These are phyloP conservation scores for Spirogloea muscicola DNA, from an alignment of 139 green algal genomes.

Conservation along the genomic window DNA sequence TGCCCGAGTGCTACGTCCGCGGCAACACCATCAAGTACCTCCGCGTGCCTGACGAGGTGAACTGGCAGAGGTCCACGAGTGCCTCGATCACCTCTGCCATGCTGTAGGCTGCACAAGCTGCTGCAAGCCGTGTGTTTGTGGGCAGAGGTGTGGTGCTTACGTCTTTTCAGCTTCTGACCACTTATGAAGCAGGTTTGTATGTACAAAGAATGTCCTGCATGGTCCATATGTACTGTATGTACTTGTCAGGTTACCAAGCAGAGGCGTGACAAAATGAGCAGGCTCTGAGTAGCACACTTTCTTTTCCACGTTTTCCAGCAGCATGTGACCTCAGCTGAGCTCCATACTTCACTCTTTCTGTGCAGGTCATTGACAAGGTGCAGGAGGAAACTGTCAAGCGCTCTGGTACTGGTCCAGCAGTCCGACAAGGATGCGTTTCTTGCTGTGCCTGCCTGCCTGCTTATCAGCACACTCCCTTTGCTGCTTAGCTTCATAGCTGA, in stretches of 20 bases:
- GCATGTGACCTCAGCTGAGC: no score
- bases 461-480: no score
- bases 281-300: no score
- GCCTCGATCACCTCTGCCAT: neutral
- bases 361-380: constrained; percentile 81
- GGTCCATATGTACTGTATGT: no score
- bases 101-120: neutral
- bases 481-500: neutral
- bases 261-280: no score
- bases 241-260: no score
- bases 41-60: constrained; percentile 89
- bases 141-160: neutral
- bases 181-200: no score
- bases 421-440: no score
- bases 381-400: constrained; percentile 63
- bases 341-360: neutral
- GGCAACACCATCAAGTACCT: constrained; percentile 99
- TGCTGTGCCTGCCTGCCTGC: no score
- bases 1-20: constrained; percentile 89
- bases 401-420: no score
- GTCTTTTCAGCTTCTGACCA: constrained; percentile 4
- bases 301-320: no score
- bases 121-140: neutral
- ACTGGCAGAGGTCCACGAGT: neutral
- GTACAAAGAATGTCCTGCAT: no score